Base-by-base conservation (phyloP, 192 early-diverging fungal species). In the Podila horticola region DNA sequence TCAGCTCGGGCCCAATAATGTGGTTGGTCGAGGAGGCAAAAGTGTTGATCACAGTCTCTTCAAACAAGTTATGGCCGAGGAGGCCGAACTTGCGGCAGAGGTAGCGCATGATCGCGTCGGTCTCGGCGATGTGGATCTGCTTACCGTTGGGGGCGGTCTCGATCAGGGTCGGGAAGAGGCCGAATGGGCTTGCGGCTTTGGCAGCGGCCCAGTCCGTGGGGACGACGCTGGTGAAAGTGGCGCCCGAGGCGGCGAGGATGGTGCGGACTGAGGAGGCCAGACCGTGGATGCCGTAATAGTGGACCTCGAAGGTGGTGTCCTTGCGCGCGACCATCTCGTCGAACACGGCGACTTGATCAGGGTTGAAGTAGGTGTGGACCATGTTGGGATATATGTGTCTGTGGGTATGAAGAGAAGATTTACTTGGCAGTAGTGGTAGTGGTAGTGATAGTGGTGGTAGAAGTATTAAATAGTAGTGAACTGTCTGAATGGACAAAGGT, bases 71-170 rank as follows among this genome's bases (percentile, higher is more conserved):
- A 4, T 30, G 22, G 30, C 74, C 82, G 57, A 64, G 69, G 9
- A 87, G 59, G 20, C 60, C 73, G 59, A 83, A 82, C 67, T 83
- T 87, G 58, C 51, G 45, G 31, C 82, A 71, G 1, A 90, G 81
- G 49, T 87, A 88, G 12, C 86, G 75, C 55, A 84, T 84, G 36
- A 90, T 90, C 3, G 85, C 82, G 3, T 64, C 55, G 0, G 86
- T 72, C n/a, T 90, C 86, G 45, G 83, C 69, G 0, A 90, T 66
- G 2, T 74, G 33, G 61, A 86, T 74, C 29, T 67, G 61, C 26
- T 38, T 66, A 33, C 79, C 69, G n/a, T 83, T 71, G 8, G 66
- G 45, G 19, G 61, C 58, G 20, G 60, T 84, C 58, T 88, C 86
- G 7, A 76, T 72, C 19, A 90, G 72, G 4, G 86, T 82, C 10